Evolutionary conservation across 495 filamentous ascomycete genomes (phyloP).

Genomic region (Saxophila tyrrhenica): DNA sequence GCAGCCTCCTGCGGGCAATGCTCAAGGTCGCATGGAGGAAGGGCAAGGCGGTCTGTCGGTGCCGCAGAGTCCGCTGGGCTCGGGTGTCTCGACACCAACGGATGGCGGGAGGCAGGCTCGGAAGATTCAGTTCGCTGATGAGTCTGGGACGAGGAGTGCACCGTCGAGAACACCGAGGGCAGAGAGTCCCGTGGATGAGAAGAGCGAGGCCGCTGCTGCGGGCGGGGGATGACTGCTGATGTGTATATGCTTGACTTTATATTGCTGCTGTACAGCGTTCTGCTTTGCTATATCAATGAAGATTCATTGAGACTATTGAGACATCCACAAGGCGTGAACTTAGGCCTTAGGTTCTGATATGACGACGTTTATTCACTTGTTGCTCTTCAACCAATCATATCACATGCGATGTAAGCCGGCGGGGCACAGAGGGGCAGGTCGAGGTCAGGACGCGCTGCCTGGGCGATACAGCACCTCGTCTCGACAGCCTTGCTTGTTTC

Average conservation of each 20-base stretch:
- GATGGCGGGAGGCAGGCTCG: neutral
- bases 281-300: too few relatives aligned
- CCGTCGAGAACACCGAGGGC: neutral
- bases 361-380: too few relatives aligned
- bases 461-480: neutral
- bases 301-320: too few relatives aligned
- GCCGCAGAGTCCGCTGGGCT: neutral
- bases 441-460: neutral
- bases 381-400: too few relatives aligned
- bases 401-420: neutral
- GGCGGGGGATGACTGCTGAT: too few relatives aligned
- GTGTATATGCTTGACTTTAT: too few relatives aligned
- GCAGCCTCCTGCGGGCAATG: neutral
- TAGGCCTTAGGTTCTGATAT: too few relatives aligned
- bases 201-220: too few relatives aligned
- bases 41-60: neutral
- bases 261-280: too few relatives aligned
- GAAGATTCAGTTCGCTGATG: neutral
- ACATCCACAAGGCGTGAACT: too few relatives aligned
- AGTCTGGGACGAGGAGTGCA: neutral
- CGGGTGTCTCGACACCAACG: neutral
- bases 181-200: neutral
- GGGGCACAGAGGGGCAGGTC: neutral
- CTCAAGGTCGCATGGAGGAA: neutral
- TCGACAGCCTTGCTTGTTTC: neutral